phyloP scores from a whole-genome alignment of 139 green algal species.

The Micromonas pusilla region DNA sequence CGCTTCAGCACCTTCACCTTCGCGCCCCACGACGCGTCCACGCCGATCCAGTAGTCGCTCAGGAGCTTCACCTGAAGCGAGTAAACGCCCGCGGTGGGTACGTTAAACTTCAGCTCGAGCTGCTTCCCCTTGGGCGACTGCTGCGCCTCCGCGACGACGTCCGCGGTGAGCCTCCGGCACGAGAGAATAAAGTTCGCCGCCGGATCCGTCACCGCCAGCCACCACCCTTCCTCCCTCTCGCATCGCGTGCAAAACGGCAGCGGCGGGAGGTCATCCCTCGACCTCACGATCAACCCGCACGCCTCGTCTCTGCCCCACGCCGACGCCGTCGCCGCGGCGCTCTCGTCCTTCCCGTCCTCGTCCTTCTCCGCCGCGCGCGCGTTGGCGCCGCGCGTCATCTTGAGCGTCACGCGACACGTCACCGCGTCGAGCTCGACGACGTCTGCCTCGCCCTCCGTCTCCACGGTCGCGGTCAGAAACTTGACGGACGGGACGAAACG shows the following conservation, averaged over 20 bases:
- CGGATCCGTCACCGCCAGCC: neutral
- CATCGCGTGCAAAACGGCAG: neutral
- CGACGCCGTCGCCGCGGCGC: neutral
- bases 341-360: neutral
- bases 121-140: neutral
- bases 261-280: neutral
- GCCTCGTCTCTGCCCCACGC: neutral
- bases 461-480: neutral
- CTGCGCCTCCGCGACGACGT: neutral
- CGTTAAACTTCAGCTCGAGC: neutral
- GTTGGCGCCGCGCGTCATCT: neutral
- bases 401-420: neutral
- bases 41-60: constrained; percentile 15
- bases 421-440: neutral
- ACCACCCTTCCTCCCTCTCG: neutral
- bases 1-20: constrained; percentile 9
- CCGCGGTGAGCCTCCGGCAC: neutral
- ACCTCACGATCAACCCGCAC: neutral
- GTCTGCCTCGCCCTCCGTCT: neutral
- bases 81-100: neutral
- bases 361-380: neutral
- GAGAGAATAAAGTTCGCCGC: neutral
- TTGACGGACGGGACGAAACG: neutral
- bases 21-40: neutral
- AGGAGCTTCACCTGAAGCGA: neutral